Evolutionary conservation across 257 asterid genomes (phyloP), one percentile per base, ranked within the genome.

Genomic region (Solanum appendiculatum): DNA sequence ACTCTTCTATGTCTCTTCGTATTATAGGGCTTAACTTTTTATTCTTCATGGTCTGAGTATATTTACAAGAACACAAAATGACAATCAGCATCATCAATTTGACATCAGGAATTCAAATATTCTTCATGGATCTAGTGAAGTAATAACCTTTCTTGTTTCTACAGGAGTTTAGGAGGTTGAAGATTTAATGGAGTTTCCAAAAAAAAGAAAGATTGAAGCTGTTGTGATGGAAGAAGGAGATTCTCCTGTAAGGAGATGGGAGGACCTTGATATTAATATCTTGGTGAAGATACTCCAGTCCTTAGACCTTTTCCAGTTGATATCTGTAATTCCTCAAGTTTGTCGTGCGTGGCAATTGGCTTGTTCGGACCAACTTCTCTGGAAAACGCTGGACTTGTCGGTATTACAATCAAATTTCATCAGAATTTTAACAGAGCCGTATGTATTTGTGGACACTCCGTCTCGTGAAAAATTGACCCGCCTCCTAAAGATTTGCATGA

Each of bases 341-440:
- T 95, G 98, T 92, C 93, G 92, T 86, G 88, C 93, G 5, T 95
- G 98, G 97, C 92, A 95, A 77, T 20, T 90, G 88, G 96, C 96
- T 44, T 94, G 94, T 11, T 92, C 92, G 27, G 98, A 95, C 89
- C 95, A 95, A 88, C 83, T 94, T 88, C 94, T 95, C 10, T 95
- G 98, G 98, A 92, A 87, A 88, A 92, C 86, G 0, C 96, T 94
- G 37, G 98, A 95, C 89, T 70, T 93, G 33, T 88, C 97, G 0
- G 70, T 92, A 86, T 78, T 95, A 3, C 91, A 86, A 87, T 95
- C 98, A 0, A 94, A 94, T 93, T 95, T 93, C 89, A 94, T 95
- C 88, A 94, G 93, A 86, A 93, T 91, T 89, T 93, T 94, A 0
- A 75, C 91, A 51, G 93, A 91, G 89, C 98, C 98, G 1, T 95